These are phyloP conservation scores for Psilocybe tampanensis DNA, from an alignment of 768 basidiomycete genomes.

Conservation along the genomic window DNA sequence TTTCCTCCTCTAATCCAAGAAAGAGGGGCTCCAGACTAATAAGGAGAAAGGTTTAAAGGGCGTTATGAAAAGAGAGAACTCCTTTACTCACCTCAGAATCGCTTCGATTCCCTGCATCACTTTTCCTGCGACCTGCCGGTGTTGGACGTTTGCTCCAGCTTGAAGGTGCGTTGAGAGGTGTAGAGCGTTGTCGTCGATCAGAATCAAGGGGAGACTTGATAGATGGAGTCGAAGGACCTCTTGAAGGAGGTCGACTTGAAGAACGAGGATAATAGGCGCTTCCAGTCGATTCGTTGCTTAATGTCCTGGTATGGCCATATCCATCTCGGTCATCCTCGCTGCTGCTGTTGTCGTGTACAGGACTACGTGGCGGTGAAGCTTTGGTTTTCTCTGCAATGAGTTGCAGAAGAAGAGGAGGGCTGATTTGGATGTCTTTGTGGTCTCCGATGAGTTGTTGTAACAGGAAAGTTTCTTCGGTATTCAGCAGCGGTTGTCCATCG, in stretches of 20 bases:
- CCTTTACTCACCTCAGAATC: slow-evolving; percentile 68
- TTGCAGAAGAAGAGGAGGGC: slow-evolving; percentile 62
- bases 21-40: slow-evolving; percentile 31
- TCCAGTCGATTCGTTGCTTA: slow-evolving; percentile 56
- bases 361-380: slow-evolving; percentile 41
- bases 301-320: slow-evolving; percentile 42
- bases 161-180: slow-evolving; percentile 67
- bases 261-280: slow-evolving; percentile 38
- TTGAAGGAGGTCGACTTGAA: slow-evolving; percentile 54
- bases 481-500: slow-evolving; percentile 64
- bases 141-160: slow-evolving; percentile 74
- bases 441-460: slow-evolving; percentile 57
- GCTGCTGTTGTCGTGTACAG: slow-evolving; percentile 37
- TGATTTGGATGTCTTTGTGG: slow-evolving; percentile 68
- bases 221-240: slow-evolving; percentile 55
- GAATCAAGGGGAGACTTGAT: slow-evolving; percentile 67
- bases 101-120: slow-evolving; percentile 73
- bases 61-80: neutral
- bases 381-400: slow-evolving; percentile 68
- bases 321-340: slow-evolving; percentile 37
- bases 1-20: slow-evolving; percentile 48
- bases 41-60: neutral
- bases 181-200: slow-evolving; percentile 68
- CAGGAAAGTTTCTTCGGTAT: slow-evolving; percentile 60
- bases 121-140: slow-evolving; percentile 70